Percentiles rank a stretch among this genome's conserved stretches.
phyloP scores from a whole-genome alignment of 192 early-diverging fungal genomes.

The Coemansia umbellata region DNA sequence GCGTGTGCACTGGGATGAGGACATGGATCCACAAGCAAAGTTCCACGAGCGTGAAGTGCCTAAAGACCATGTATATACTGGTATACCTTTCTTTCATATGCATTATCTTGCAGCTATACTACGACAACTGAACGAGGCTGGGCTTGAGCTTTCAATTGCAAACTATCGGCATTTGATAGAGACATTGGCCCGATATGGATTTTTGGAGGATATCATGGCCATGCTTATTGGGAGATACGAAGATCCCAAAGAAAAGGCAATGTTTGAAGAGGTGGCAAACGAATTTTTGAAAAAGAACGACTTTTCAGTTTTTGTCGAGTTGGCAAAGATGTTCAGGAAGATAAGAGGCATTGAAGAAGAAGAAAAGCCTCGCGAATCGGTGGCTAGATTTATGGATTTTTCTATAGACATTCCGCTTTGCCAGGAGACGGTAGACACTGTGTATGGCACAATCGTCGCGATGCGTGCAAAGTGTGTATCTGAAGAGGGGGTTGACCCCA shows the following conservation, averaged over 20 bases:
- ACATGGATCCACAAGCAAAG: conserved; percentile 20
- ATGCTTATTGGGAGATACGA: conserved; percentile 36
- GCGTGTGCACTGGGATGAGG: conserved; percentile 47
- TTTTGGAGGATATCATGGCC: conserved; percentile 22
- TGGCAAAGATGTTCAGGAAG: not conserved
- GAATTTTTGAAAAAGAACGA: conserved; percentile 1
- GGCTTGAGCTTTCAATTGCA: conserved; percentile 29
- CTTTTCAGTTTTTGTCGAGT: not conserved
- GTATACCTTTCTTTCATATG: conserved; percentile 31
- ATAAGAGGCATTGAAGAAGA: not conserved
- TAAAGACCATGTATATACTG: conserved; percentile 37
- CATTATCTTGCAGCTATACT: conserved; percentile 31
- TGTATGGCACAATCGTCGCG: conserved; percentile 22
- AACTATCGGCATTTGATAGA: conserved; percentile 44
- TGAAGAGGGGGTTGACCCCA: conserved; percentile 6
- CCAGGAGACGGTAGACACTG: conserved; percentile 23
- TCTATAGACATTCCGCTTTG: conserved; percentile 29
- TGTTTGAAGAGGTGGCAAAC: conserved; percentile 1
- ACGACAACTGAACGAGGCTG: conserved; percentile 33
- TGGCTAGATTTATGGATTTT: conserved; percentile 30
- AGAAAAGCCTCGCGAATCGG: not conserved
- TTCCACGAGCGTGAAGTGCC: conserved; percentile 29
- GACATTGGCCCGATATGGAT: conserved; percentile 28
- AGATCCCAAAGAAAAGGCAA: not conserved
- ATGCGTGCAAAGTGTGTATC: conserved; percentile 19